These are phyloP conservation scores for Globisporangium paroecandrum DNA, from an alignment of 352 stramenopile species.

Conservation along the genomic window DNA sequence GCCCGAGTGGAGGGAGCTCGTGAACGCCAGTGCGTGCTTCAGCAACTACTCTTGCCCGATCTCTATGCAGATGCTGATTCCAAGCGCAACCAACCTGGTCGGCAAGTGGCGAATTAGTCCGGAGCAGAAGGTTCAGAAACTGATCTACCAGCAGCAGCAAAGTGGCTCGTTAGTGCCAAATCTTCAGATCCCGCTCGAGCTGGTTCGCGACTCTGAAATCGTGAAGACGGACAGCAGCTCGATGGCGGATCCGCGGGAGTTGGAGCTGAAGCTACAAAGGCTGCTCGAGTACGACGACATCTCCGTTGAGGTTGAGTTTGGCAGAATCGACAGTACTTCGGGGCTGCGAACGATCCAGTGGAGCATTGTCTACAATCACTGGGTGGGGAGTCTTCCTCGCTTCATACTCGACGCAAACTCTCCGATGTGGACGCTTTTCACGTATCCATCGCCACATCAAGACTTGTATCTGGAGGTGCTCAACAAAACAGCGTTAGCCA, in stretches of 20 bases:
- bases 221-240: slow-evolving; percentile 22
- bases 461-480: slow-evolving; percentile 11
- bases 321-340: slow-evolving; percentile 16
- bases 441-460: slow-evolving; percentile 16
- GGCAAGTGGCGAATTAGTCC: slow-evolving; percentile 38
- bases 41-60: slow-evolving; percentile 37
- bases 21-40: slow-evolving; percentile 52
- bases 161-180: background rate
- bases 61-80: slow-evolving; percentile 35
- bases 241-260: slow-evolving; percentile 13
- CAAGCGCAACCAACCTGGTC: slow-evolving; percentile 23
- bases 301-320: slow-evolving; percentile 25
- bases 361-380: slow-evolving; percentile 35
- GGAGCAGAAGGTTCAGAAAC: slow-evolving; percentile 21
- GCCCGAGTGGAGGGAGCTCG: slow-evolving; percentile 41
- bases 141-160: slow-evolving; percentile 32
- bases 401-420: slow-evolving; percentile 22
- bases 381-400: slow-evolving; percentile 23
- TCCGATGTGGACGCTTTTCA: slow-evolving; percentile 33
- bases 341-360: slow-evolving; percentile 22
- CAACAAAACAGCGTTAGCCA: slow-evolving; percentile 3
- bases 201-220: slow-evolving; percentile 19
- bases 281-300: slow-evolving; percentile 45
- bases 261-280: slow-evolving; percentile 25
- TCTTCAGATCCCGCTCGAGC: slow-evolving; percentile 21